Conservation (phyloP, 106 monocot genomes). For the Dendrobium nobile region DNA sequence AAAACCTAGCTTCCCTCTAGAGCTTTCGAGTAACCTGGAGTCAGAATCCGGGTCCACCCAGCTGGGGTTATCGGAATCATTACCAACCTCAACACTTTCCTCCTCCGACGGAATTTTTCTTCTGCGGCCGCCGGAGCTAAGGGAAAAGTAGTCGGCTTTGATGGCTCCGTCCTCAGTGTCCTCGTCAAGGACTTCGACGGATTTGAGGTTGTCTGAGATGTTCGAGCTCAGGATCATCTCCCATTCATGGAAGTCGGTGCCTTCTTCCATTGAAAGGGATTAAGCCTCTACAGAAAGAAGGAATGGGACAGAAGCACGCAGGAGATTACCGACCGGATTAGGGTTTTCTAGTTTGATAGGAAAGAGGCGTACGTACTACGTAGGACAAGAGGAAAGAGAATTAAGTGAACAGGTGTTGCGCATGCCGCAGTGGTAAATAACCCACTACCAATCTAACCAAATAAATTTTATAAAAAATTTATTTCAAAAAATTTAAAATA, state of each 20-base stretch:
- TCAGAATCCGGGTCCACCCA: slow-evolving; percentile 21
- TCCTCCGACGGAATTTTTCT: background rate
- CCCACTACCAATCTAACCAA: background rate
- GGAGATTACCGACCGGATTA: background rate
- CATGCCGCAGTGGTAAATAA: no score
- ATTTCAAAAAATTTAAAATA: no score
- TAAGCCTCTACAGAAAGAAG: background rate
- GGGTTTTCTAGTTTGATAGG: background rate
- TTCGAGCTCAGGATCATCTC: slow-evolving; percentile 14
- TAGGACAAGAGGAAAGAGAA: background rate
- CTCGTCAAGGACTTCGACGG: background rate
- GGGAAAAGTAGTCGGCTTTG: slow-evolving; percentile 38
- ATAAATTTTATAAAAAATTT: no score
- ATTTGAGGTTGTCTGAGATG: background rate
- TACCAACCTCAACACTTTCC: background rate
- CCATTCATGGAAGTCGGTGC: slow-evolving; percentile 17
- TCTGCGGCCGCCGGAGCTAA: slow-evolving; percentile 7
- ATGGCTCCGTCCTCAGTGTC: slow-evolving; percentile 14
- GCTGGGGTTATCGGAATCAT: slow-evolving; percentile 26
- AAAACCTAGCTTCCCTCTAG: slow-evolving; percentile 3
- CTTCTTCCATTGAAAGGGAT: slow-evolving; percentile 5
- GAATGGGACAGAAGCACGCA: no score
- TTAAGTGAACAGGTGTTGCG: no score
- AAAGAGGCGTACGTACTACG: background rate
- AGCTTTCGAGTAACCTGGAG: slow-evolving; percentile 8